These are phyloP conservation scores for Starmerella asiatica DNA, from an alignment of 805 yeast species.

Conservation along the genomic window DNA sequence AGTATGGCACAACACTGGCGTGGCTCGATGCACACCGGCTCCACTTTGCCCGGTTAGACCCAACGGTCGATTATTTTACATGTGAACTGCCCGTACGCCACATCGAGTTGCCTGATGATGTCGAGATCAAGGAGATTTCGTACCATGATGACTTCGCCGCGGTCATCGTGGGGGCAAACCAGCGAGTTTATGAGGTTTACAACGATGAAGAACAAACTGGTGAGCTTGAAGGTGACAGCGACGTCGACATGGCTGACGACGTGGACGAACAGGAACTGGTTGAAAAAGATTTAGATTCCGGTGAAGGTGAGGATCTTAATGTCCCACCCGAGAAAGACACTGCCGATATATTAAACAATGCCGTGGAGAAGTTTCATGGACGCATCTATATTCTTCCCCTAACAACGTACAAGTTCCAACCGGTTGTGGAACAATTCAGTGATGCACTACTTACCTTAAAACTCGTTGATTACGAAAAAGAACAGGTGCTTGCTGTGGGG, in stretches of 20 bases:
- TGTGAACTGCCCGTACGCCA: conserved; percentile 5
- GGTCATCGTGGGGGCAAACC: conserved; percentile 8
- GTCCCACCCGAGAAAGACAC: conserved; percentile 1
- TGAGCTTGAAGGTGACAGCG: neutral
- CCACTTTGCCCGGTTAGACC: conserved; percentile 4
- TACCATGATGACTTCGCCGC: conserved; percentile 9
- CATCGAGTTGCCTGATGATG: neutral
- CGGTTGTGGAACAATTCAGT: conserved; percentile 1
- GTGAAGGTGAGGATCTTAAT: neutral
- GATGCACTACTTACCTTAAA: conserved; percentile 12
- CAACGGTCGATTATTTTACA: conserved; percentile 2
- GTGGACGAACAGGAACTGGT: neutral
- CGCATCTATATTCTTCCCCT: conserved; percentile 7
- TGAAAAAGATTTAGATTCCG: neutral
- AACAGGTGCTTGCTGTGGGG: conserved; percentile 67
- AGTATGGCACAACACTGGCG: conserved; percentile 8
- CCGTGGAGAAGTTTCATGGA: neutral
- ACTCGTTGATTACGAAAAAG: conserved; percentile 16
- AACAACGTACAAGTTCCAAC: conserved; percentile 3
- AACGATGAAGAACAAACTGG: neutral
- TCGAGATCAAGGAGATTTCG: neutral
- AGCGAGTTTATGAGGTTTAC: neutral
- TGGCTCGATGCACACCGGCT: conserved; percentile 10
- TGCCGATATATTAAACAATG: neutral
- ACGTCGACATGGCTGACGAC: neutral